Evolutionary conservation across 2,329 filamentous ascomycete genomes (phyloP).

Genomic region (Hymenoscyphus albidus): DNA sequence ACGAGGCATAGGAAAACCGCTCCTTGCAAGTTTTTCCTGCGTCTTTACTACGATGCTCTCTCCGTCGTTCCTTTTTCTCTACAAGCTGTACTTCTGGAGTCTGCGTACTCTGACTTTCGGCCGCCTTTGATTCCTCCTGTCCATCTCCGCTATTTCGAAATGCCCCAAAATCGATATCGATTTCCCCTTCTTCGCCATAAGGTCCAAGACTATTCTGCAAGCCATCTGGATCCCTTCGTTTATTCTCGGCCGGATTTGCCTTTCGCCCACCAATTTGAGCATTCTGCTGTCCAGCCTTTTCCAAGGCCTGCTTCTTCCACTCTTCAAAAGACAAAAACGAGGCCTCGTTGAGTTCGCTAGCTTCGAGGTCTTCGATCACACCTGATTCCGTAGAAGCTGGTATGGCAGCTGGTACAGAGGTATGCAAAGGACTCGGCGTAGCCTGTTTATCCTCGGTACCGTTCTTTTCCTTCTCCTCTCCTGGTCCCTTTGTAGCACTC

Average conservation of each 20-base stretch:
- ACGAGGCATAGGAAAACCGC: conserved; percentile 94
- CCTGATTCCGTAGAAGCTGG: conserved; percentile 12
- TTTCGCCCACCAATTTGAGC: conserved; percentile 59
- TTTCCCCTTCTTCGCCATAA: conserved; percentile 84
- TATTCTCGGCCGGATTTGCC: conserved; percentile 42
- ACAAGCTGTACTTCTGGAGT: conserved; percentile 30
- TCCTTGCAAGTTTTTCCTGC: conserved; percentile 98
- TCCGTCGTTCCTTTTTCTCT: conserved; percentile 27
- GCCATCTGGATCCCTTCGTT: conserved; percentile 49
- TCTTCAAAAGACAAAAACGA: conserved; percentile 97
- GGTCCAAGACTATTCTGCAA: conserved; percentile 70
- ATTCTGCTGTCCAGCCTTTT: conserved; percentile 74
- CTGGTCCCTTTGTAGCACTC: background rate
- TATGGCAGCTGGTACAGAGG: conserved; percentile 8
- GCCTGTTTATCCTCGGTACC: background rate
- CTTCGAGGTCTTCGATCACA: conserved; percentile 21
- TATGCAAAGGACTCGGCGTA: conserved; percentile 8
- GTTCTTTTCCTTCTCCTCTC: background rate
- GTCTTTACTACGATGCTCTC: conserved; percentile 69
- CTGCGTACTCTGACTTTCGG: conserved; percentile 22
- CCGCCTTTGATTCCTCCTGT: conserved; percentile 16
- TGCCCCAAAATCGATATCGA: conserved; percentile 66
- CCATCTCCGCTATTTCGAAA: conserved; percentile 45
- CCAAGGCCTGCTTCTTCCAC: conserved; percentile 93
- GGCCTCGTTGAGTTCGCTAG: conserved; percentile 47